Conservation (phyloP, 2,329 filamentous ascomycete genomes). For the Huntiella omanensis region DNA sequence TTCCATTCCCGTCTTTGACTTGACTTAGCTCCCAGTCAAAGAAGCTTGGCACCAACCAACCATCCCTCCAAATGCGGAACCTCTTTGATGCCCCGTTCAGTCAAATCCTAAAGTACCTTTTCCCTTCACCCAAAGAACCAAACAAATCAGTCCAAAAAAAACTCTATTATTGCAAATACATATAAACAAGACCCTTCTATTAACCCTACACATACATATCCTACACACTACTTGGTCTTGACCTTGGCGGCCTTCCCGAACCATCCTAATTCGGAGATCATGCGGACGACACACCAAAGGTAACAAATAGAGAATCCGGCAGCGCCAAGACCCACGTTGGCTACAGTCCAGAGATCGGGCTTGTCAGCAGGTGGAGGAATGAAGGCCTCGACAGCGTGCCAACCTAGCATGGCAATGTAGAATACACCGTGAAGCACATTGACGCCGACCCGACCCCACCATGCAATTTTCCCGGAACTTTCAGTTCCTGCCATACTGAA, state of each 20-base stretch:
- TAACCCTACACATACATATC: background rate
- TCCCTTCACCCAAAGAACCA: too few species aligned
- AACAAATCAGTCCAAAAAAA: too few species aligned
- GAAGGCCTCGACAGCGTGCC: constrained; percentile 61
- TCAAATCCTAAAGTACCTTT: too few species aligned
- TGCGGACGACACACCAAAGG: constrained; percentile 67
- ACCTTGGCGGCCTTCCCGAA: constrained; percentile 19
- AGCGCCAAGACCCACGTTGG: constrained; percentile 73
- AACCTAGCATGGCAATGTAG: constrained; percentile 58
- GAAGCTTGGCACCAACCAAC: too few species aligned
- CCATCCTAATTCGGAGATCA: constrained; percentile 40
- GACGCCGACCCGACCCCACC: constrained; percentile 26
- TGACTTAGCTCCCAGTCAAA: too few species aligned
- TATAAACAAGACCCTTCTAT: constrained; percentile 3
- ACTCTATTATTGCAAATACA: background rate
- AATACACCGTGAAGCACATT: constrained; percentile 53
- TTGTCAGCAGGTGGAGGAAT: constrained; percentile 52
- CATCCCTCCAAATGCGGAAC: too few species aligned
- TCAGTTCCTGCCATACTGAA: constrained; percentile 19
- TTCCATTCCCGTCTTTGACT: too few species aligned
- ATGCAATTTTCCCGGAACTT: constrained; percentile 11
- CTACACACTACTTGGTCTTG: constrained; percentile 20
- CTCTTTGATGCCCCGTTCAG: too few species aligned
- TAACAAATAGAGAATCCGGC: constrained; percentile 77
- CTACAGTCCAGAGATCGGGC: constrained; percentile 87